Base-by-base conservation (phyloP, 2,329 filamentous ascomycete species). In the Aaosphaeria arxii region DNA sequence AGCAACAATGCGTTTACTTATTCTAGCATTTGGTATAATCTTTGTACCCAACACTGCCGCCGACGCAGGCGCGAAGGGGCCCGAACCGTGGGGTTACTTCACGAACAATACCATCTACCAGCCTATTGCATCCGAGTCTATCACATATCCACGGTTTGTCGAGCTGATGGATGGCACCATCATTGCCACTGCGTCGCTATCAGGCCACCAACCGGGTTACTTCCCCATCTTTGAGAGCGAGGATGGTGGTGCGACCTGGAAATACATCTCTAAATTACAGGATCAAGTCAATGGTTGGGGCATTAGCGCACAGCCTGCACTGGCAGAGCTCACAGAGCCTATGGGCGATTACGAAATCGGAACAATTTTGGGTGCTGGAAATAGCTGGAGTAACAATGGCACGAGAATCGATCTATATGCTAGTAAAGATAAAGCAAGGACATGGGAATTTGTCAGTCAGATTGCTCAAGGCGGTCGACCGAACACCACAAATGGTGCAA, bases 221-320 rank as follows among this genome's bases (percentile, higher is more conserved):
- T 71, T 71, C 33, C 71, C 70, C 11, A 62, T 74, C 47, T 73
- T 69, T 51, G 67, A 60, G 61, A 77, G 65, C 60, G 70, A 56
- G 52, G 72, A 79, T 69, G 57, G 69, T 52, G 55, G 72, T 17
- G 54, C 58, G 4, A 81, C 76, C 1, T 88, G 85, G 85, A 70
- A 73, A 6, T 76, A 36, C 33, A n/a, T 36, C 7, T 36, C n/a
- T n/a, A 36, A n/a, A 9, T n/a, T 36, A n/a, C n/a, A 36, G n/a
- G 33, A 36, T n/a, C 7, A 9, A n/a, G n/a, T 36, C 33, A 36
- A 36, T 9, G 7, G n/a, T n/a, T 9, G n/a, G 33, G n/a, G n/a
- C 33, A 36, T 36, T 9, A 36, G 33, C 7, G 9, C 33, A 36
- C 33, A 36, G n/a, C 33, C 9, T 36, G n/a, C 33, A n/a, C n/a